Base-by-base conservation (phyloP, 768 basidiomycete species). In the Xanthoconium stramineum region DNA sequence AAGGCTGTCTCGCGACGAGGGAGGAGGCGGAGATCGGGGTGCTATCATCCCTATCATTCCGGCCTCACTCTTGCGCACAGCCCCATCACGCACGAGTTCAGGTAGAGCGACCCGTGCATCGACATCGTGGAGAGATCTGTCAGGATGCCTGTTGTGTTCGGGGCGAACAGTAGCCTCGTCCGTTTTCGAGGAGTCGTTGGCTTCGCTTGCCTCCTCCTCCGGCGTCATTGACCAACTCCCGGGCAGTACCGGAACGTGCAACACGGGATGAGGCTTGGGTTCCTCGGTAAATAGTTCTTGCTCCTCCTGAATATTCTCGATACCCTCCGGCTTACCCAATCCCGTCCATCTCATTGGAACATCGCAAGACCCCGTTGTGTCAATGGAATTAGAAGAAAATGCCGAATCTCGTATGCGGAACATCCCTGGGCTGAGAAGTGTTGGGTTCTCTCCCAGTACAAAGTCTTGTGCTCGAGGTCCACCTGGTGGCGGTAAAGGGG, bases 291-390 rank as follows among this genome's bases (percentile, higher is more conserved):
- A 68, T 8, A 67, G 20, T 49, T 73, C 72, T 54, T 62, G 58
- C 44, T 70, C 74, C 49, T 74, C 72, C 55, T 72, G 66, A 12
- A 71, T 71, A 38, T 70, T 72, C 60, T 72, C 74, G 43, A 72
- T 71, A 33, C 76, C 76, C 42, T 71, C 73, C 58, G 71, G 66
- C 54, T 68, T 65, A 60, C 72, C 69, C 65, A 72, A 51, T 30
- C 85, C 86, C 6, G 80, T 81, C 85, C 85, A 88, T 51, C 81
- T 80, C 50, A 85, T 81, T 4, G 85, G 82, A 40, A 82, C 74
- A 33, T 87, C 80, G 15, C 70, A 71, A 50, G 74, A 78, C 50
- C 70, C 69, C 37, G 74, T 80, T 47, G 74, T 80, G 47, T 68
- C 75, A 39, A 70, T 70, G 7, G 78, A 76, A 56, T 69, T 73